Evolutionary conservation across 768 basidiomycete species (phyloP).

Genomic region (Royoungia palumana): DNA sequence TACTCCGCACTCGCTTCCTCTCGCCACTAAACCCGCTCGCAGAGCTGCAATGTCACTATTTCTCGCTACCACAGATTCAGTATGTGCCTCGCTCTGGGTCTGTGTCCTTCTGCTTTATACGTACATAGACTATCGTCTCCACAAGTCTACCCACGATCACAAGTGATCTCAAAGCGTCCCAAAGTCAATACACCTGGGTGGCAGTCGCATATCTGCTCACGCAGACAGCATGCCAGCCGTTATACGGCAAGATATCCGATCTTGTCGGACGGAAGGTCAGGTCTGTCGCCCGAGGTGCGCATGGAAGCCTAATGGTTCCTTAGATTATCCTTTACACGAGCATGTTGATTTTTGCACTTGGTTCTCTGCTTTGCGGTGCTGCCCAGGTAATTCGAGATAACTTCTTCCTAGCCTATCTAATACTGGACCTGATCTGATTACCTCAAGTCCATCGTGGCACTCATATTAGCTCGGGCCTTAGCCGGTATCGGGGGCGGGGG

Average conservation of each 20-base stretch:
- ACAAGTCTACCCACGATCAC: constrained; percentile 81
- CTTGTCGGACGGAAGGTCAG: constrained; percentile 74
- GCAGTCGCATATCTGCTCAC: constrained; percentile 82
- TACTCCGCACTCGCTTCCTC: not conserved
- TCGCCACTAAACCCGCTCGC: constrained; percentile 14
- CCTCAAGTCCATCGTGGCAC: constrained; percentile 46
- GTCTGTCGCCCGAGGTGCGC: constrained; percentile 3
- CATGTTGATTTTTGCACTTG: constrained; percentile 70
- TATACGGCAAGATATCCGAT: constrained; percentile 80
- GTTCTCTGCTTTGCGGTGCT: constrained; percentile 75
- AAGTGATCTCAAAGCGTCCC: constrained; percentile 61
- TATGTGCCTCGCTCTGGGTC: constrained; percentile 34
- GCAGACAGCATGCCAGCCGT: constrained; percentile 80
- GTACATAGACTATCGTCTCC: constrained; percentile 63
- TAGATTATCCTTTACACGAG: constrained; percentile 70
- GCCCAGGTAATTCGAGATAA: constrained; percentile 51
- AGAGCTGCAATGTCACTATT: constrained; percentile 80
- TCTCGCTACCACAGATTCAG: constrained; percentile 83
- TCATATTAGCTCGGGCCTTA: constrained; percentile 61
- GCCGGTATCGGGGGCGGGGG: constrained; percentile 87
- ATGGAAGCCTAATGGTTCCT: constrained; percentile 2
- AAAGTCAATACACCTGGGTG: constrained; percentile 81
- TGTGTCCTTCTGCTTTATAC: constrained; percentile 5
- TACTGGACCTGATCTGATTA: constrained; percentile 13
- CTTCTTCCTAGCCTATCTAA: constrained; percentile 13